Conservation (phyloP, 108 stramenopile genomes). For the Aurantiochytrium sp. region DNA sequence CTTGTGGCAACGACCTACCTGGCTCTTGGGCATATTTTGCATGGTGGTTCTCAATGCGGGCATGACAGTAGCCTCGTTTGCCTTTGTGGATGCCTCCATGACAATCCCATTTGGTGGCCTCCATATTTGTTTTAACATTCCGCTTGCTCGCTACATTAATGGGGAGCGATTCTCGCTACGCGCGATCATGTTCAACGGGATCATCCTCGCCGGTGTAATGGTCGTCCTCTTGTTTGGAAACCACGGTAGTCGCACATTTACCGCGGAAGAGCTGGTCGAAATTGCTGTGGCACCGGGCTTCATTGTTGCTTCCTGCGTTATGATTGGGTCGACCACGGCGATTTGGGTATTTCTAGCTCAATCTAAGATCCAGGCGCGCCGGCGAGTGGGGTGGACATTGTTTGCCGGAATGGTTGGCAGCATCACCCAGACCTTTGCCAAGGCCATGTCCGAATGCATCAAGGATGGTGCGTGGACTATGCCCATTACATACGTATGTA, state of each 20-base stretch:
- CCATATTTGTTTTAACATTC: not conserved
- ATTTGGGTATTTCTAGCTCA: not conserved
- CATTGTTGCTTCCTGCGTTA: not conserved
- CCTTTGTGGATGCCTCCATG: constrained; percentile 7
- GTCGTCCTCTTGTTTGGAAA: not conserved
- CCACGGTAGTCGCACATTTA: not conserved
- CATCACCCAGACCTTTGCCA: not conserved
- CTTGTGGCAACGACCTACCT: not conserved
- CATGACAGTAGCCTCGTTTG: not conserved
- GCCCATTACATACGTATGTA: not conserved
- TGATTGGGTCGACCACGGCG: not conserved
- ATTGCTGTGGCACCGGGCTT: not conserved
- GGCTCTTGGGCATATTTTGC: not conserved
- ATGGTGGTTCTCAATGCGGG: not conserved
- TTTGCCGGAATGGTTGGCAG: not conserved
- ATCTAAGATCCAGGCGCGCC: not conserved
- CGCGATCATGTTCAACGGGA: not conserved
- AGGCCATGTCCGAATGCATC: not conserved
- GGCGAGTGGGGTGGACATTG: not conserved
- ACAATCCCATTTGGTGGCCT: not conserved
- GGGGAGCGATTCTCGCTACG: not conserved
- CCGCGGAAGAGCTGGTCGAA: not conserved
- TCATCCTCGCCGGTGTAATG: not conserved
- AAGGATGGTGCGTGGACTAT: not conserved
- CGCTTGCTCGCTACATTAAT: not conserved